Percentiles rank a stretch among this genome's conserved stretches.
phyloP scores from a whole-genome alignment of 768 basidiomycete species.

The Serpula lacrymans region DNA sequence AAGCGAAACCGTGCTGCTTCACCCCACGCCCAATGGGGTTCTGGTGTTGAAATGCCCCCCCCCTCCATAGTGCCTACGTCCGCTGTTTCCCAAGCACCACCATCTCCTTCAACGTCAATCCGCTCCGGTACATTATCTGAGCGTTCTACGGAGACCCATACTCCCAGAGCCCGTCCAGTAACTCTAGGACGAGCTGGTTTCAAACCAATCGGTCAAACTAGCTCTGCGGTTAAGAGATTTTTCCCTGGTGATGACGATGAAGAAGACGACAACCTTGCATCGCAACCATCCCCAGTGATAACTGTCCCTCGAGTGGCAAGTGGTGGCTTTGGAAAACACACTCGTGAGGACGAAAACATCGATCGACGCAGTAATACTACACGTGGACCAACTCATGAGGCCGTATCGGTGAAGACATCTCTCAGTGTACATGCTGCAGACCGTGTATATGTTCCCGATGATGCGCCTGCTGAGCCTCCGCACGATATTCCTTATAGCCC shows the following conservation, averaged over 20 bases:
- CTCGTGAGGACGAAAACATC: no score
- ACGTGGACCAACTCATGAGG: no score
- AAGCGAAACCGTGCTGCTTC: slow-evolving; percentile 18
- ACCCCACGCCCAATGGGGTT: slow-evolving; percentile 17
- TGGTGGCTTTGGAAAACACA: no score
- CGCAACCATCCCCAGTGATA: slow-evolving; percentile 11
- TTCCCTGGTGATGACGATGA: slow-evolving; percentile 85
- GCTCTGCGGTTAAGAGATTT: slow-evolving; percentile 65
- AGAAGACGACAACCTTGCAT: slow-evolving; percentile 34
- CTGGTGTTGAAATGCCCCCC: slow-evolving; percentile 32
- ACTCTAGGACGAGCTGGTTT: slow-evolving; percentile 50
- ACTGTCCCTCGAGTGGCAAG: no score
- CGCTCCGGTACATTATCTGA: slow-evolving; percentile 7
- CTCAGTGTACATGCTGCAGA: no score
- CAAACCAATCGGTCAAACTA: slow-evolving; percentile 59
- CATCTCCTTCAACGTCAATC: slow-evolving; percentile 6
- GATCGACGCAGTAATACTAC: no score
- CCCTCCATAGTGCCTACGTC: slow-evolving; percentile 20
- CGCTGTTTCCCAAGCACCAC: slow-evolving; percentile 13
- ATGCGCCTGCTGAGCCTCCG: no score
- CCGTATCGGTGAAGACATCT: no score
- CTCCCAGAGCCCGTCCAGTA: slow-evolving; percentile 11
- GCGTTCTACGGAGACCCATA: slow-evolving; percentile 16
- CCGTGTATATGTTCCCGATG: no score
- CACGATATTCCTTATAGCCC: no score